Evolutionary conservation across 1,284 basidiomycete genomes (phyloP), one percentile per base, ranked within the genome.

Genomic region (Ceratobasidium sp.): DNA sequence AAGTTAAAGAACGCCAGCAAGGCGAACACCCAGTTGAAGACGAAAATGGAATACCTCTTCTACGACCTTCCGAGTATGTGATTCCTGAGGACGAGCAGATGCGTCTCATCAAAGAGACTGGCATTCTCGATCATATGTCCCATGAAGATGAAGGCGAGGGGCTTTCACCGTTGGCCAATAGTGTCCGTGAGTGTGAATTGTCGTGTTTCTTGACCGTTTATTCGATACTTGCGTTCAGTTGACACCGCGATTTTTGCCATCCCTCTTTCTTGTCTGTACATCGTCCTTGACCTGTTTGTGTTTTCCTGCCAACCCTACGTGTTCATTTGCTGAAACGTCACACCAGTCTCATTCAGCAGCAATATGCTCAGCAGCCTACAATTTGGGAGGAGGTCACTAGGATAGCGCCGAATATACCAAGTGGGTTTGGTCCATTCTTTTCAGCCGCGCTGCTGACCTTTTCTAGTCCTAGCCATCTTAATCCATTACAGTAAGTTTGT

Each of bases 341-440:
- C 29, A 35, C 31, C 10, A 65, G 62, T 20, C 38, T 65, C 35
- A 40, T 65, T 4, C 62, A 65, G 27, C 62, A 65, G 27, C 62
- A 65, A 22, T 65, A 65, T 20, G 32, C 62, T 5, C 62, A 65
- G 35, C 62, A 65, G n/a, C 62, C 62, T 25, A 65, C 62, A 13
- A 22, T 65, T 15, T 13, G 27, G 8, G 49, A 65, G 29, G 62
- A 65, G 35, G n/a, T 65, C 20, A 35, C 49, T 13, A 65, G 62
- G 20, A 27, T 65, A 20, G 32, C 43, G n/a, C 13, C 62, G 15
- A 65, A 65, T 40, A 50, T 65, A 2, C 62, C 62, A 0, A 53
- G 62, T 65, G 43, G n/a, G 62, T 65, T 32, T 20, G 29, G 12
- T 10, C 17, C 20, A 5, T 7, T 27, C 29, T 8, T 25, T 42